Percentiles rank a stretch among this genome's conserved stretches.
phyloP scores from a whole-genome alignment of 345 rosid genomes.

The Rhizophora apiculata region DNA sequence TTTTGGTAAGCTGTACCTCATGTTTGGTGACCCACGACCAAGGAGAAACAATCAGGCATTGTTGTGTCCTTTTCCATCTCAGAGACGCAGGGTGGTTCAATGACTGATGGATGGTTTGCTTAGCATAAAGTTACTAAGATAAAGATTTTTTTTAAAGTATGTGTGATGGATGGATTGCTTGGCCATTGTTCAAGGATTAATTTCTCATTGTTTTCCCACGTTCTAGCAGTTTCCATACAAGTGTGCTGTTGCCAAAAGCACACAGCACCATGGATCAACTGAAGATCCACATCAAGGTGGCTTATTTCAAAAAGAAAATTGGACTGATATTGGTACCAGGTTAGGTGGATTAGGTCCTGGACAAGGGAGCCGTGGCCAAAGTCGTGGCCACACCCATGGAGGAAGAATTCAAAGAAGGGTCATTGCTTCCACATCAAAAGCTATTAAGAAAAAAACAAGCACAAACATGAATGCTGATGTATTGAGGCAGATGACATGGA shows the following conservation, averaged over 20 bases:
- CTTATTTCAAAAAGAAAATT: constrained; percentile 46
- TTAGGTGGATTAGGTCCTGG: constrained; percentile 37
- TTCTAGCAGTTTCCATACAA: constrained; percentile 40
- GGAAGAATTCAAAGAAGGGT: constrained; percentile 42
- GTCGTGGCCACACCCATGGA: constrained; percentile 39
- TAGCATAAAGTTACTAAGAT: not conserved
- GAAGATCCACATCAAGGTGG: constrained; percentile 31
- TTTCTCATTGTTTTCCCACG: constrained; percentile 2
- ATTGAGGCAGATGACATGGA: constrained; percentile 33
- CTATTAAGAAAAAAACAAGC: constrained; percentile 40
- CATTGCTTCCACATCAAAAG: constrained; percentile 33
- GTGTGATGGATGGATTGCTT: not conserved
- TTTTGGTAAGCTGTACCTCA: too few species aligned
- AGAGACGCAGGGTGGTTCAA: too few species aligned
- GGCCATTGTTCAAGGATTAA: not conserved
- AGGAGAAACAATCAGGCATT: too few species aligned
- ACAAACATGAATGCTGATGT: constrained; percentile 26
- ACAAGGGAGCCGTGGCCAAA: constrained; percentile 45
- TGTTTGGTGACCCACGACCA: too few species aligned
- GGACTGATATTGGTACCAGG: constrained; percentile 41
- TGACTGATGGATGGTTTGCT: not conserved
- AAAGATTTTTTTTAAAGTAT: not conserved
- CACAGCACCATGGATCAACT: constrained; percentile 25
- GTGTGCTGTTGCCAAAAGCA: constrained; percentile 33
- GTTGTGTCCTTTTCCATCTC: too few species aligned